Conservation (phyloP, 768 basidiomycete genomes). For the Tricholoma bakamatsutake region DNA sequence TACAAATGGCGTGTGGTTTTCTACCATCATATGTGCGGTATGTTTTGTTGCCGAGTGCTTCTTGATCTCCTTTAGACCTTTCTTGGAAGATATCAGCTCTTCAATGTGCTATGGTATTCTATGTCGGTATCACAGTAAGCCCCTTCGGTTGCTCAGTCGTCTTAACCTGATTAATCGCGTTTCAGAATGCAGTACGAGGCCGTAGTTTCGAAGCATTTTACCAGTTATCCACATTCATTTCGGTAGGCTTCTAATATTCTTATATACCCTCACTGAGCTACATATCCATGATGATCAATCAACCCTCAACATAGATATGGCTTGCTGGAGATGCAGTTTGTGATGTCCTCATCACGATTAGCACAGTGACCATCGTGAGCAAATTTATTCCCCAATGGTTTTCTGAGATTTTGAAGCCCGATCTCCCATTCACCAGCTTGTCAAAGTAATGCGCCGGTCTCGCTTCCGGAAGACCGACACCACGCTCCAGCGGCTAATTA, state of each 20-base stretch:
- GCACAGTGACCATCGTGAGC: background rate
- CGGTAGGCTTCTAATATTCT: background rate
- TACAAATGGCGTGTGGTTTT: background rate
- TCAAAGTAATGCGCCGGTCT: background rate
- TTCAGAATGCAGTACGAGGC: background rate
- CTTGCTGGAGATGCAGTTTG: background rate
- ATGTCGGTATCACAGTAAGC: background rate
- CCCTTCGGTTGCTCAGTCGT: background rate
- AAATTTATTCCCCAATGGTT: background rate
- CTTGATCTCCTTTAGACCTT: background rate
- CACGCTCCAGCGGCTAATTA: background rate
- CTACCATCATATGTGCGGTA: background rate
- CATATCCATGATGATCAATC: background rate
- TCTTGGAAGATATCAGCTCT: background rate
- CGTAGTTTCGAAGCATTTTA: background rate
- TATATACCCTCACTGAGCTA: background rate
- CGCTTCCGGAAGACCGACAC: background rate
- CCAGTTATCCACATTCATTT: background rate
- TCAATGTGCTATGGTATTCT: background rate
- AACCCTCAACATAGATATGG: background rate
- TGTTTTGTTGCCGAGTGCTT: background rate
- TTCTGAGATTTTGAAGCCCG: background rate
- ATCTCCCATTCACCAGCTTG: background rate
- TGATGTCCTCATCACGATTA: background rate
- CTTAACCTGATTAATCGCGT: background rate